Evolutionary conservation across 176 grass and related monocot genomes (phyloP), one percentile per base, ranked within the genome.

Genomic region (Tillandsia fasciculata): DNA sequence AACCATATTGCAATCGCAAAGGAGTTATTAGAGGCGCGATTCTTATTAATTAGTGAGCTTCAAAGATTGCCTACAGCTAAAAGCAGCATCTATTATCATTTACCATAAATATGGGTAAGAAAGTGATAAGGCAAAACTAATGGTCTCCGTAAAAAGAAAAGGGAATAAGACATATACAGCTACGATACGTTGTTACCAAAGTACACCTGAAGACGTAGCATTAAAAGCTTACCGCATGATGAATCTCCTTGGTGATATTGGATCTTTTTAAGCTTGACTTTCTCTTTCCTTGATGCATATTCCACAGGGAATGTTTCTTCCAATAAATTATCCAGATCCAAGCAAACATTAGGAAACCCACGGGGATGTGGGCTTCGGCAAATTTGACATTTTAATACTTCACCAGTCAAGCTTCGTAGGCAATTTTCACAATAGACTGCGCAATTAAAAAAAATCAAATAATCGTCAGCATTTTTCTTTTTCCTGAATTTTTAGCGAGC

Each of bases 391-490:
- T 78, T 78, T 23, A 93, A 49, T 66, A 63, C 48, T 72, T 88
- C 82, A 33, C 77, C 80, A 63, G 72, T 72, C 68, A 82, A 54
- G 52, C 79, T 83, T 2, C 48, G 12, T 29, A 99, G 67, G 78
- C 94, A 99, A 76, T 82, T 63, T 66, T 85, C 83, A 70, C 91
- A 96, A 72, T 84, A 99, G n/a, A 93, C 89, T 99, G 67, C 22
- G 11, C 12, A 80, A 72, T 48, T 12, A 70, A 74, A 11, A 76
- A 9, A 8, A 6, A 67, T 65, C 64, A 72, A 69, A 71, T 52
- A 70, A 23, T 49, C 48, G 9, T 48, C 77, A 53, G 70, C 53
- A 33, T 27, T 69, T 10, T 67, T 6, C 59, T 69, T 10, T 67
- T 6, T 64, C 13, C 47, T 33, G 48, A 68, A 53, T 49, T 63